phyloP scores from a whole-genome alignment of 441 rosid genomes.

The Theobroma grandiflorum region DNA sequence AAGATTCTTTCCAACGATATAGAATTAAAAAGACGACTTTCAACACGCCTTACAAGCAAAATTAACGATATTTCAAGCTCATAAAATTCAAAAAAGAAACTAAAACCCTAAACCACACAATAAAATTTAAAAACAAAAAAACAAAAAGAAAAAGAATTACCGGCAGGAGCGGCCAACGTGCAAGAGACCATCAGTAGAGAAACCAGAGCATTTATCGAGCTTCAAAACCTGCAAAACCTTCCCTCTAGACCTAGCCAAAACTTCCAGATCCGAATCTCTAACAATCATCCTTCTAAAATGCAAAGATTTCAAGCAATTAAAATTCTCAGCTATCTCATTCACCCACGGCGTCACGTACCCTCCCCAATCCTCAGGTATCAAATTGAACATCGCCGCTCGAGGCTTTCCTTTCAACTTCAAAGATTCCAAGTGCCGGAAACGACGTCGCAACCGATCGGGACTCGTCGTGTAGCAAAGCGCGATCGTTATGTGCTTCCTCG shows the following conservation, averaged over 20 bases:
- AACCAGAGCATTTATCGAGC: constrained; percentile 87
- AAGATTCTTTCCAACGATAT: neutral
- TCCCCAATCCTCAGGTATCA: constrained; percentile 92
- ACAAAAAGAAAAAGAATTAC: constrained; percentile 36
- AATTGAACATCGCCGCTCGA: constrained; percentile 86
- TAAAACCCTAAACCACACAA: neutral
- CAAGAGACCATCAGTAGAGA: constrained; percentile 79
- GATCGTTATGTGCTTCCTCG: constrained; percentile 86
- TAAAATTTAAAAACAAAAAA: neutral
- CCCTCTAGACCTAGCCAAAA: constrained; percentile 55
- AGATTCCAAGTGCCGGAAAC: constrained; percentile 80
- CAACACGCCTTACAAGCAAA: neutral
- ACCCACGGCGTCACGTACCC: constrained; percentile 84
- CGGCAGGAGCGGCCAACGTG: constrained; percentile 75
- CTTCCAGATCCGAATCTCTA: constrained; percentile 71
- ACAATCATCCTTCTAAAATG: constrained; percentile 90
- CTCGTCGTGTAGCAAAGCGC: constrained; percentile 79
- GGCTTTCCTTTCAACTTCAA: constrained; percentile 88
- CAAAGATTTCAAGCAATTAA: constrained; percentile 61
- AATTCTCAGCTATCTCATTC: constrained; percentile 48
- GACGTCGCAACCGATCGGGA: constrained; percentile 65
- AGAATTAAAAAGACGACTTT: neutral
- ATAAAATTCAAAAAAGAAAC: neutral
- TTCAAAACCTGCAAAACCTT: constrained; percentile 59
- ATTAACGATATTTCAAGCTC: neutral